Conservation (phyloP, 2,329 filamentous ascomycete genomes). For the Nemania sp. region DNA sequence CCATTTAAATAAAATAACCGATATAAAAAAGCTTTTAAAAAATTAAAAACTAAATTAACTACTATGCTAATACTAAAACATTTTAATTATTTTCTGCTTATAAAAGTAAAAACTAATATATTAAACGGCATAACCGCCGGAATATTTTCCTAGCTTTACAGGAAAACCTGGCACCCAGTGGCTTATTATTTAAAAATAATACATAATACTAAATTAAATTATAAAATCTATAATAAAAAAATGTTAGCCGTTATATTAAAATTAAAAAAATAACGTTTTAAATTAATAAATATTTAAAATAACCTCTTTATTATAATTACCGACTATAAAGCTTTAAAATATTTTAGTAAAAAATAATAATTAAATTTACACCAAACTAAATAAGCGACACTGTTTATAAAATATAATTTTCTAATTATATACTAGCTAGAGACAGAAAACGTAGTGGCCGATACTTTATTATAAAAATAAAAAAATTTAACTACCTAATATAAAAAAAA, state of each 20-base stretch:
- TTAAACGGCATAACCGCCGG: neutral
- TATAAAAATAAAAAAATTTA: neutral
- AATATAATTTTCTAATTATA: neutral
- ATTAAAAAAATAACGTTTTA: neutral
- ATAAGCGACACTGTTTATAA: neutral
- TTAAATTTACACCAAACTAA: neutral
- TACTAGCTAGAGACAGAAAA: neutral
- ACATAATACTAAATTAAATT: no score
- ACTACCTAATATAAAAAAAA: neutral
- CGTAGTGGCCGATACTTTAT: neutral
- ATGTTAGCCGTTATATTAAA: neutral
- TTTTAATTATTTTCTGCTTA: no score
- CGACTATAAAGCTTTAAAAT: neutral
- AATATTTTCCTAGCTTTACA: neutral
- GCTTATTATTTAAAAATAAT: neutral
- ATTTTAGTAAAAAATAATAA: neutral
- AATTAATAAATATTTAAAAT: neutral
- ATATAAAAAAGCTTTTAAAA: neutral
- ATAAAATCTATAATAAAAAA: no score
- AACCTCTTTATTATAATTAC: neutral
- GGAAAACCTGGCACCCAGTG: neutral
- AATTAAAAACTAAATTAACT: neutral
- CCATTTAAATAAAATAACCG: neutral
- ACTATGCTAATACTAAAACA: neutral
- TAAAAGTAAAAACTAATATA: no score